Conservation (phyloP, 2,329 filamentous ascomycete genomes). For the Scortechinia acanthostroma region DNA sequence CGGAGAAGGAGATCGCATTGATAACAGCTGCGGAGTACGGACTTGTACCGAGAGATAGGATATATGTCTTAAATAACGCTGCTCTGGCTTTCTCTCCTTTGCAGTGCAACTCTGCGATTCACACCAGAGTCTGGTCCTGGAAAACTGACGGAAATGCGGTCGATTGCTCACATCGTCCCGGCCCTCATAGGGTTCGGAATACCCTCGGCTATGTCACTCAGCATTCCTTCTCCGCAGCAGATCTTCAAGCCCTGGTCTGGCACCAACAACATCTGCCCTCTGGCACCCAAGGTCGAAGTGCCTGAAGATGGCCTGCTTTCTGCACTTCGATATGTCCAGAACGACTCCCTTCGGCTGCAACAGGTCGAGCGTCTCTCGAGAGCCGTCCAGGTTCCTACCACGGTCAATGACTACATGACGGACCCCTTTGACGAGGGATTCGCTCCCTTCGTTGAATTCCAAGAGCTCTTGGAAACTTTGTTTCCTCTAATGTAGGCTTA, state of each 20-base stretch:
- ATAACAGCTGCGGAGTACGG: no score
- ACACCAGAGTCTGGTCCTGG: no score
- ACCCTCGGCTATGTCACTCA: no score
- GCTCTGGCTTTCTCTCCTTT: no score
- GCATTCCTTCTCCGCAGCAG: neutral
- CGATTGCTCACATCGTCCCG: no score
- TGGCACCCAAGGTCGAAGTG: neutral
- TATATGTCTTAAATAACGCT: no score
- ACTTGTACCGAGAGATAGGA: no score
- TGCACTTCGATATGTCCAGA: neutral
- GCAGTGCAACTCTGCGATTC: no score
- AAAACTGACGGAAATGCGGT: no score
- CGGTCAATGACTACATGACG: neutral
- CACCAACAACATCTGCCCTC: slow-evolving; percentile 1
- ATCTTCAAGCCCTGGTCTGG: neutral
- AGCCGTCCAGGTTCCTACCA: neutral
- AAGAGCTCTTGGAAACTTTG: neutral
- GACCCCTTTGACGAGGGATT: neutral
- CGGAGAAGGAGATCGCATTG: no score
- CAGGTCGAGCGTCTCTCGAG: neutral
- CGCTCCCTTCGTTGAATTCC: neutral
- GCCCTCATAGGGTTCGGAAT: no score
- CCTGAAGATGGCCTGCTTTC: neutral
- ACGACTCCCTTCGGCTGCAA: neutral
- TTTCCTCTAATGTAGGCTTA: neutral